Evolutionary conservation across 2,329 filamentous ascomycete genomes (phyloP).

Genomic region (Hypoxylon sp.): DNA sequence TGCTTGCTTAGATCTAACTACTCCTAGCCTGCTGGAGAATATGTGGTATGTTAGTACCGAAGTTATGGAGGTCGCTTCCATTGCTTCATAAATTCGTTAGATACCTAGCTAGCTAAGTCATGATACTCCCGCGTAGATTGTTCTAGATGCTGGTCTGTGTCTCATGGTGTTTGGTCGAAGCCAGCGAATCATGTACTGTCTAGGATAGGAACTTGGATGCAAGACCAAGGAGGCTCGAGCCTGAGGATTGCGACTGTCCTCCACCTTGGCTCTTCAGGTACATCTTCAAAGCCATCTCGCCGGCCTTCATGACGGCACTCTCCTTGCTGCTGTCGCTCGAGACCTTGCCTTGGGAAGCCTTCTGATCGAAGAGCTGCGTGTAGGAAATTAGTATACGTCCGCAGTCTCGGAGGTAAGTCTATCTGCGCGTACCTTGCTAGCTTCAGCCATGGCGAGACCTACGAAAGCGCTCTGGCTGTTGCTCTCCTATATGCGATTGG

Average conservation of each 20-base stretch:
- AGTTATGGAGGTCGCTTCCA: no score
- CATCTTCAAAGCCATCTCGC: conserved; percentile 89
- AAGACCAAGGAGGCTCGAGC: conserved; percentile 41
- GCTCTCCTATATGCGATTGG: conserved; percentile 44
- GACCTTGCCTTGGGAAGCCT: conserved; percentile 62
- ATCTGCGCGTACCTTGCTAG: conserved; percentile 69
- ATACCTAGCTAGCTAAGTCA: no score
- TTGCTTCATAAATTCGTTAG: not conserved
- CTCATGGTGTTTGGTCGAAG: not conserved
- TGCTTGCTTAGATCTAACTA: not conserved
- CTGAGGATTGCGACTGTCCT: conserved; percentile 37
- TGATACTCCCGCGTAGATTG: no score
- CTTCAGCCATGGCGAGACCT: conserved; percentile 87
- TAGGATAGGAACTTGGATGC: conserved; percentile 47
- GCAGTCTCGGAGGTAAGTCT: not conserved
- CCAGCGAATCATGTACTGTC: no score
- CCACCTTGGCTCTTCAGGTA: conserved; percentile 80
- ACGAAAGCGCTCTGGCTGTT: conserved; percentile 81
- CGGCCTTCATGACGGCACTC: conserved; percentile 78
- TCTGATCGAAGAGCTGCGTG: conserved; percentile 66
- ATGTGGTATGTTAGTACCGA: no score
- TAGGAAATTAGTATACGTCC: conserved; percentile 2
- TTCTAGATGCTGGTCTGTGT: no score
- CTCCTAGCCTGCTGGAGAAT: conserved; percentile 1
- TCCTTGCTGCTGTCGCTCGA: conserved; percentile 76